phyloP scores from a whole-genome alignment of 2,329 filamentous ascomycete species.

The Macroventuria anomochaeta region DNA sequence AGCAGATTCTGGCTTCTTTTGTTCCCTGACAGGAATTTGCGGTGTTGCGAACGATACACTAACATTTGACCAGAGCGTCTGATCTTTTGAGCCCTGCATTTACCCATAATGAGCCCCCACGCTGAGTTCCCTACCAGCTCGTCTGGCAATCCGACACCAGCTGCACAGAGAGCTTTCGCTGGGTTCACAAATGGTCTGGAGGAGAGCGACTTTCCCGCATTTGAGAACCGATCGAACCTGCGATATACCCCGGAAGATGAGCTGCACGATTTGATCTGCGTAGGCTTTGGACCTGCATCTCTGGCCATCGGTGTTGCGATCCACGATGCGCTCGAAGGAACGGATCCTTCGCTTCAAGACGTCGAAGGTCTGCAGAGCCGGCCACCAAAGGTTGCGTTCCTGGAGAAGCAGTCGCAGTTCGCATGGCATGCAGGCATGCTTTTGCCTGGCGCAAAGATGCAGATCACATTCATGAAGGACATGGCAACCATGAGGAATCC shows the following conservation, averaged over 20 bases:
- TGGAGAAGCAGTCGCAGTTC: constrained; percentile 84
- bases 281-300: constrained; percentile 92
- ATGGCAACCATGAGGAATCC: constrained; percentile 89
- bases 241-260: constrained; percentile 64
- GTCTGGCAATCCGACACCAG: constrained; percentile 27
- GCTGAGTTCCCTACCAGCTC: constrained; percentile 33
- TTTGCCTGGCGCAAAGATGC: constrained; percentile 91
- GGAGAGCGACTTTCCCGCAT: constrained; percentile 34
- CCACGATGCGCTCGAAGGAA: constrained; percentile 69
- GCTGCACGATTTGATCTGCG: constrained; percentile 83
- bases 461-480: constrained; percentile 97
- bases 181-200: constrained; percentile 38
- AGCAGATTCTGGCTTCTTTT: background rate
- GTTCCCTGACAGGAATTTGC: background rate
- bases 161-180: constrained; percentile 37
- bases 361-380: constrained; percentile 45
- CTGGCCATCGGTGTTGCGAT: constrained; percentile 88
- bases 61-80: constrained; percentile 6
- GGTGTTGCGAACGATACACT: constrained; percentile 1
- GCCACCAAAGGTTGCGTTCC: constrained; percentile 77
- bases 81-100: background rate
- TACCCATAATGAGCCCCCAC: constrained; percentile 43
- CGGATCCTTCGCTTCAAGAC: constrained; percentile 42
- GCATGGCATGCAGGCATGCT: constrained; percentile 97
- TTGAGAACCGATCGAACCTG: constrained; percentile 55